A percentile compares a stretch with the other conserved stretches of the same genome.
Evolutionary conservation across 2,329 filamentous ascomycete species (phyloP).

Genomic region (Lecanosticta acicola): DNA sequence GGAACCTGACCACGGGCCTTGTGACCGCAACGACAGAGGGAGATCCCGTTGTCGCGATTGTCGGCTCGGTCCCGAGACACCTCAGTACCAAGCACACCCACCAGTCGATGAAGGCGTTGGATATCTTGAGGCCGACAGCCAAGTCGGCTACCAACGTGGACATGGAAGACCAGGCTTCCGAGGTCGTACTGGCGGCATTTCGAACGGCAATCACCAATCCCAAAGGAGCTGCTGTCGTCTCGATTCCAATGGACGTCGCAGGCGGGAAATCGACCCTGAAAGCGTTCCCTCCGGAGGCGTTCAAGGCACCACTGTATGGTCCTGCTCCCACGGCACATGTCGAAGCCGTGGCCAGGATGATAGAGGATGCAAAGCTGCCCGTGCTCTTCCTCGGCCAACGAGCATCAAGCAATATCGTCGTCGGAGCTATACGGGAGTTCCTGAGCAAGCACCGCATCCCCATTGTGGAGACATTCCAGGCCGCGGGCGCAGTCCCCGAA

Average conservation of each 20-base stretch:
- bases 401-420: conserved; percentile 38
- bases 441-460: conserved; percentile 40
- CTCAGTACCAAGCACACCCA: conserved; percentile 45
- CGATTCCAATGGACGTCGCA: conserved; percentile 44
- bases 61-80: conserved; percentile 43
- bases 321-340: conserved; percentile 34
- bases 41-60: conserved; percentile 45
- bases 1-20: conserved; percentile 44
- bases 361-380: conserved; percentile 34
- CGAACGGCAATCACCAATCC: conserved; percentile 39
- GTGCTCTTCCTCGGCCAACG: conserved; percentile 45
- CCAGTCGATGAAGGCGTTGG: conserved; percentile 42
- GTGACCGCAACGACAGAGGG: conserved; percentile 47
- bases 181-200: conserved; percentile 45
- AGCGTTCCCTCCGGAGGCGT: conserved; percentile 38
- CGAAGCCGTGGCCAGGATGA: conserved; percentile 32
- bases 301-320: conserved; percentile 39
- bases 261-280: conserved; percentile 36
- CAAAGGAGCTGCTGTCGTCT: conserved; percentile 41
- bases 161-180: conserved; percentile 45
- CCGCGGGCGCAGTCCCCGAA: conserved; percentile 43
- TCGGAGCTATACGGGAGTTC: conserved; percentile 40
- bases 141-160: conserved; percentile 41
- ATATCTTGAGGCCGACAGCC: conserved; percentile 42
- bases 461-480: conserved; percentile 49